A percentile compares a stretch with the other conserved stretches of the same genome.
Evolutionary conservation across 2,329 filamentous ascomycete species (phyloP).

Genomic region (Alternaria novae-zelandiae): DNA sequence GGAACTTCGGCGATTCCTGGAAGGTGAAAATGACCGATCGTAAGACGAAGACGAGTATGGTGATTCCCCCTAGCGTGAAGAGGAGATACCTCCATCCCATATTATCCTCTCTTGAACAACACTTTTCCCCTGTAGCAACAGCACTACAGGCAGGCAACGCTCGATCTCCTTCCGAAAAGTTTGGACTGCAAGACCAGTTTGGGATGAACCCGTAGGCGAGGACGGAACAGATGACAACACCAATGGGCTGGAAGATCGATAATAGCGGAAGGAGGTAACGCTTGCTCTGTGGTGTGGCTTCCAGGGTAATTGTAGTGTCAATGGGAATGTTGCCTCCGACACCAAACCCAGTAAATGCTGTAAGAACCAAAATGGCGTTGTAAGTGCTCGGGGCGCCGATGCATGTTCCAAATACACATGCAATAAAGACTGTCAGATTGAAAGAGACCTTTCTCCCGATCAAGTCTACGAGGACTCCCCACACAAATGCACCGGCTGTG

Average conservation of each 20-base stretch:
- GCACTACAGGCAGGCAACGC: constrained; percentile 55
- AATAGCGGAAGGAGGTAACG: constrained; percentile 61
- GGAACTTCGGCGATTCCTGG: constrained; percentile 66
- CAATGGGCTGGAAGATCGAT: constrained; percentile 63
- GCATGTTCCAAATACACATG: constrained; percentile 61
- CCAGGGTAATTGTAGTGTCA: constrained; percentile 62
- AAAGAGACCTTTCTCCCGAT: constrained; percentile 63
- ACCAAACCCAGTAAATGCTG: constrained; percentile 62
- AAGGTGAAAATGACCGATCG: constrained; percentile 63
- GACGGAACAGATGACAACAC: constrained; percentile 59
- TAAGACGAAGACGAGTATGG: constrained; percentile 55
- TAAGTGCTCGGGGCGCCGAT: constrained; percentile 60
- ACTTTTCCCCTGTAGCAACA: constrained; percentile 37
- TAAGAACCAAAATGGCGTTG: constrained; percentile 59
- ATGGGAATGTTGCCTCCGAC: constrained; percentile 63
- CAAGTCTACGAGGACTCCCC: constrained; percentile 63
- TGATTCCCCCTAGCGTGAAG: constrained; percentile 50
- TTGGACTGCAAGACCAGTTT: constrained; percentile 58
- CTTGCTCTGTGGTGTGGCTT: constrained; percentile 61
- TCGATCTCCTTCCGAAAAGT: constrained; percentile 54
- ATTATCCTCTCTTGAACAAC: constrained; percentile 49
- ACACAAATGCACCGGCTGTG: constrained; percentile 62
- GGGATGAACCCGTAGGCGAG: constrained; percentile 63
- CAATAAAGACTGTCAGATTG: constrained; percentile 64
- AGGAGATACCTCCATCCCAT: constrained; percentile 56